Evolutionary conservation across 345 rosid genomes (phyloP).

Genomic region (Chamaenerion angustifolium): DNA sequence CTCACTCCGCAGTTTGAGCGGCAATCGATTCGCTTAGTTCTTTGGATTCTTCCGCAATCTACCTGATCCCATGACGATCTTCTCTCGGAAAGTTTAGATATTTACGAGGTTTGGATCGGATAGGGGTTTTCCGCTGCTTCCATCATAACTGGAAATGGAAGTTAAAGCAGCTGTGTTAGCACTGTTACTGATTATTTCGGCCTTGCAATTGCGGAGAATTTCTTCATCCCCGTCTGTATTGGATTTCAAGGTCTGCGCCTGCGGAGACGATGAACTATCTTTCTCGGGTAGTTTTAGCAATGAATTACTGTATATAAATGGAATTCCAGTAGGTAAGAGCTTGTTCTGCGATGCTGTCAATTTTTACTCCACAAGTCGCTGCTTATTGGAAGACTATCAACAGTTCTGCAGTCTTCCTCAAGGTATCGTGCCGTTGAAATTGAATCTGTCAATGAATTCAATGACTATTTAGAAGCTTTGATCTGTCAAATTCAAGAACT

Average conservation of each 20-base stretch:
- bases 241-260: slow-evolving; percentile 40
- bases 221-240: slow-evolving; percentile 23
- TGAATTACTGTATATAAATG: slow-evolving; percentile 42
- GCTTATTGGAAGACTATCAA: slow-evolving; percentile 23
- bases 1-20: too few species aligned
- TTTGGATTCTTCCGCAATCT: too few species aligned
- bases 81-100: too few species aligned
- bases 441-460: slow-evolving; percentile 4
- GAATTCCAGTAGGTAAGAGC: slow-evolving; percentile 31
- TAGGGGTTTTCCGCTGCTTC: too few species aligned
- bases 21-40: too few species aligned
- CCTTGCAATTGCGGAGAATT: slow-evolving; percentile 24
- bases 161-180: too few species aligned
- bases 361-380: slow-evolving; percentile 29
- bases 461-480: not conserved
- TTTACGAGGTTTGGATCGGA: too few species aligned
- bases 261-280: slow-evolving; percentile 37
- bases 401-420: slow-evolving; percentile 21
- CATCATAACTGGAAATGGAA: too few species aligned
- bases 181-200: slow-evolving; percentile 22
- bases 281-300: slow-evolving; percentile 25
- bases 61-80: too few species aligned
- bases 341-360: slow-evolving; percentile 44
- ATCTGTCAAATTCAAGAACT: not conserved
- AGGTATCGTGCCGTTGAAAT: slow-evolving; percentile 26